Evolutionary conservation across 768 basidiomycete genomes (phyloP).

Genomic region (Tulasnella sp.): DNA sequence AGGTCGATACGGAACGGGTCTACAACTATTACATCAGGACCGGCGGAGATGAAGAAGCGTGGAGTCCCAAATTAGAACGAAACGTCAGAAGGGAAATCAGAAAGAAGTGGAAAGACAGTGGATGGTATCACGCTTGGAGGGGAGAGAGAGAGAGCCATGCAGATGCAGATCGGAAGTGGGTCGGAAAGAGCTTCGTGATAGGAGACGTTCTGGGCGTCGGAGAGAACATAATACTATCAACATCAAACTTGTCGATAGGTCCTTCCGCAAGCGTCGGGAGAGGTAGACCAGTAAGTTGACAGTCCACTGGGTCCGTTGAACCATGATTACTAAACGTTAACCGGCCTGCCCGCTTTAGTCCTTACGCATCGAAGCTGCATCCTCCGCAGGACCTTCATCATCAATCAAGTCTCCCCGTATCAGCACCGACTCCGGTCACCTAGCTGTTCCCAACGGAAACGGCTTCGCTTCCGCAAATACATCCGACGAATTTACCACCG

Average conservation of each 20-base stretch:
- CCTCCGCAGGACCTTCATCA: neutral
- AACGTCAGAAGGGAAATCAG: neutral
- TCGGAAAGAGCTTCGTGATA: constrained; percentile 10
- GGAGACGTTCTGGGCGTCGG: constrained; percentile 7
- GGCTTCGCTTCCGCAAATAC: neutral
- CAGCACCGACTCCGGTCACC: neutral
- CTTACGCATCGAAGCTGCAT: neutral
- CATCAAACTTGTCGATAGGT: neutral
- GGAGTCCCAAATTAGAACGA: neutral
- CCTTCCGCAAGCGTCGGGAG: neutral
- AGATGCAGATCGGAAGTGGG: constrained; percentile 5
- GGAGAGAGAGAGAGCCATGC: neutral
- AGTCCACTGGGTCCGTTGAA: neutral
- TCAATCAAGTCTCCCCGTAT: neutral
- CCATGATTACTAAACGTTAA: too few relatives aligned
- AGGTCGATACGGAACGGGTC: neutral
- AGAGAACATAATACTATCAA: neutral
- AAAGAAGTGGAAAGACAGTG: constrained; percentile 8
- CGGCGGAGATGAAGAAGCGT: constrained; percentile 5
- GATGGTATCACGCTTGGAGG: constrained; percentile 6
- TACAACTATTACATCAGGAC: constrained; percentile 1
- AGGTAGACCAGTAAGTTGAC: neutral
- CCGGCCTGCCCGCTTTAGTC: neutral
- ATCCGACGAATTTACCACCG: neutral
- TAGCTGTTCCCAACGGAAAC: neutral